Conservation (phyloP, 2,329 filamentous ascomycete genomes). For the Madurella fahalii region DNA sequence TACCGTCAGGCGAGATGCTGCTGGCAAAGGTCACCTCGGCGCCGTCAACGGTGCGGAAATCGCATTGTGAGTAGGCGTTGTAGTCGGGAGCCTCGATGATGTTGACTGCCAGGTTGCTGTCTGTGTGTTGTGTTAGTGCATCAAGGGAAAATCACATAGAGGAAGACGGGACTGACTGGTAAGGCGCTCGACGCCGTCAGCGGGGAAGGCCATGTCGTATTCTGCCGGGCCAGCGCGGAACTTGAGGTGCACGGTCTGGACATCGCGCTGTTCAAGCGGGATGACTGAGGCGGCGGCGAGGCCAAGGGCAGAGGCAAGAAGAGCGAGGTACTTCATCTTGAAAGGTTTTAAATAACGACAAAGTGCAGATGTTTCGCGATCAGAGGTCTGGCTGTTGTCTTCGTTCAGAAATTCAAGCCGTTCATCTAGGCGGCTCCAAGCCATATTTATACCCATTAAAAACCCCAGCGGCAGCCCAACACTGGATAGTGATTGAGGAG, state of each 20-base stretch:
- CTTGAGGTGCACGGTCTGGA: conserved; percentile 39
- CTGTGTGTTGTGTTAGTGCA: conserved; percentile 24
- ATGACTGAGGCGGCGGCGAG: conserved; percentile 11
- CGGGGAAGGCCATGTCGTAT: conserved; percentile 40
- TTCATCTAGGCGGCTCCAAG: no score
- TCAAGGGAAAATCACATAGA: neutral
- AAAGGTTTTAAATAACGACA: neutral
- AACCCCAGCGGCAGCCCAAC: no score
- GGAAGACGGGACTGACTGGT: conserved; percentile 33
- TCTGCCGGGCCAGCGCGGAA: conserved; percentile 41
- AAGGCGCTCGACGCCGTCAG: conserved; percentile 36
- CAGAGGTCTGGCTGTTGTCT: no score
- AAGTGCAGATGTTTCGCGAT: no score
- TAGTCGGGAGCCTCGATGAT: conserved; percentile 37
- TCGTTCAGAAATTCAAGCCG: no score
- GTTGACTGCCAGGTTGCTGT: conserved; percentile 34
- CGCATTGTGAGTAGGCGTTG: conserved; percentile 39
- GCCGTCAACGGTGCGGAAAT: conserved; percentile 37
- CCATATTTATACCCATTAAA: no score
- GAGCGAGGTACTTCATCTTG: conserved; percentile 16
- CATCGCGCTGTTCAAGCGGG: conserved; percentile 24
- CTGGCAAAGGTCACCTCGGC: conserved; percentile 32
- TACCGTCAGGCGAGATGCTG: conserved; percentile 30
- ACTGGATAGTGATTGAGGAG: no score
- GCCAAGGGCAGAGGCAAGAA: conserved; percentile 10